phyloP scores from a whole-genome alignment of 441 rosid genomes.

The Mallotus japonicus region DNA sequence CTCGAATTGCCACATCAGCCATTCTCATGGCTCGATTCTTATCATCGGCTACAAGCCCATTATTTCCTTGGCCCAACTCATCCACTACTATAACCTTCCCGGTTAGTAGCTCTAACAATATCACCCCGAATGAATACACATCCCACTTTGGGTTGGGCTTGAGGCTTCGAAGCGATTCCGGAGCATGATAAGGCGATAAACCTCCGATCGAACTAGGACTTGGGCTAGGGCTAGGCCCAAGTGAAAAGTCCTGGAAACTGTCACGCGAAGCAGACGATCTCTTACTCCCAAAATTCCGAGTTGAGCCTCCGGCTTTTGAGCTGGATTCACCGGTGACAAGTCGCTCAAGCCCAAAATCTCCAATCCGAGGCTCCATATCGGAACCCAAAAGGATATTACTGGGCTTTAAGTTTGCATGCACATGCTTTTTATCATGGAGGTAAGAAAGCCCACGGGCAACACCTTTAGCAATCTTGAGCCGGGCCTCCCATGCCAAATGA shows the following conservation, averaged over 20 bases:
- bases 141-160: constrained; percentile 90
- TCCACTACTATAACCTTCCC: constrained; percentile 66
- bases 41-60: constrained; percentile 65
- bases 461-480: constrained; percentile 74
- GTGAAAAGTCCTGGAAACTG: constrained; percentile 42
- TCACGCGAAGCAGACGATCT: constrained; percentile 68
- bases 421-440: constrained; percentile 85
- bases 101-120: constrained; percentile 65
- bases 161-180: constrained; percentile 67
- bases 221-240: constrained; percentile 69
- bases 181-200: constrained; percentile 64
- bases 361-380: constrained; percentile 72
- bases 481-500: constrained; percentile 74
- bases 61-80: constrained; percentile 64
- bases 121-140: constrained; percentile 69
- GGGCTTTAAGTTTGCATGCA: constrained; percentile 80
- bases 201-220: constrained; percentile 66
- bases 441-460: constrained; percentile 74
- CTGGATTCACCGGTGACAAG: constrained; percentile 61
- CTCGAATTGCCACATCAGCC: constrained; percentile 61
- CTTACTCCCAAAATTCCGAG: constrained; percentile 73
- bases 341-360: constrained; percentile 81
- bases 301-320: constrained; percentile 52
- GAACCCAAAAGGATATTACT: constrained; percentile 62
- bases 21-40: constrained; percentile 53